Percentiles rank a stretch among this genome's conserved stretches.
These are phyloP conservation scores for Fibroporia radiculosa DNA, from an alignment of 768 basidiomycete species.

Conservation along the genomic window DNA sequence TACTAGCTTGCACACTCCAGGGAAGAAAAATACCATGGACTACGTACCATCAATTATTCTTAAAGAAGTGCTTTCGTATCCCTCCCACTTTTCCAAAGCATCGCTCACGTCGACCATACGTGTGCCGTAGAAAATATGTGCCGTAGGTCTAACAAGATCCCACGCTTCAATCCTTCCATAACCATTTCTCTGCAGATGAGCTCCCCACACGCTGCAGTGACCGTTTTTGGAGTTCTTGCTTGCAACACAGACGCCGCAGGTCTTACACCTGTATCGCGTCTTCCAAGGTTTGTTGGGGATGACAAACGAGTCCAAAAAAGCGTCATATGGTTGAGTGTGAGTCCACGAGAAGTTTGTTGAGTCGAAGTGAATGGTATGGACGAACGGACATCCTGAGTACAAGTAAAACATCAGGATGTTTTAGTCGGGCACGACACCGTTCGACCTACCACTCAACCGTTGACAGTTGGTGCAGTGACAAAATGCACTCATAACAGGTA, in stretches of 20 bases:
- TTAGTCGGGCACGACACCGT: not conserved
- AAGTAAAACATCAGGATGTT: not conserved
- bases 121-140: conserved; percentile 50
- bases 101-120: not conserved
- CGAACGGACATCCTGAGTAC: conserved; percentile 46
- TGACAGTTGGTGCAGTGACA: conserved; percentile 73
- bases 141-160: conserved; percentile 52
- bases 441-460: conserved; percentile 39
- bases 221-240: conserved; percentile 43
- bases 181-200: conserved; percentile 44
- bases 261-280: conserved; percentile 54
- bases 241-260: conserved; percentile 47
- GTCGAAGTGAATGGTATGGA: conserved; percentile 51
- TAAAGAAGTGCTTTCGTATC: too few relatives aligned
- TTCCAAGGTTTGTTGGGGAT: conserved; percentile 49
- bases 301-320: conserved; percentile 47
- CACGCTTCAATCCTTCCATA: conserved; percentile 43
- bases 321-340: conserved; percentile 26
- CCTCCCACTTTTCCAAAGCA: not conserved
- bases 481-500: conserved; percentile 49
- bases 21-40: too few relatives aligned
- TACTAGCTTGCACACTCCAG: not conserved
- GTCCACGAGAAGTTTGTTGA: conserved; percentile 48
- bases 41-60: too few relatives aligned
- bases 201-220: conserved; percentile 53